Evolutionary conservation across 768 basidiomycete genomes (phyloP), one percentile per base, ranked within the genome.

Genomic region (Pulveroboletus sp.): DNA sequence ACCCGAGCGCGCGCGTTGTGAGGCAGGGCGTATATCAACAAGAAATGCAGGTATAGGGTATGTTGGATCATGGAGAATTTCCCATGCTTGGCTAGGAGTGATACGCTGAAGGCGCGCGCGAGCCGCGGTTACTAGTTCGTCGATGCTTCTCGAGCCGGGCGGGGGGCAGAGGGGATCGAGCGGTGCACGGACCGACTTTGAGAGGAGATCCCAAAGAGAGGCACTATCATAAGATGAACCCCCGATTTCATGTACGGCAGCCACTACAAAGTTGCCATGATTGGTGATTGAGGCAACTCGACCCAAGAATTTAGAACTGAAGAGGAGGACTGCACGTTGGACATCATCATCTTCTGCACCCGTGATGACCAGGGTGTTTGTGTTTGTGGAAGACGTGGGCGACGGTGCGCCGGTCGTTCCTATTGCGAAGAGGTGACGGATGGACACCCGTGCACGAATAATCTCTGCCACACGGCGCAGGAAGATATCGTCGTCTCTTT

Each of bases 1-100:
- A 0, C 89, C 89, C 30, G 77, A 69, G 41, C 62, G 63, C 6
- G 73, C 72, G 14, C 89, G 76, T 63, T 87, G 79, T 6, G 73
- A 75, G 35, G 73, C 77, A 0, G 86, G 78, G 7, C 89, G 81
- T 45, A 90, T 89, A 63, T 90, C 89, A 7, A 91, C 87, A 37
- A 91, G 73, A 47, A 89, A 77, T 1, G 81, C 83, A 1, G 87
- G 86, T 36, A 79, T 80, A 5, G 71, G 73, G 35, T 77, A 72
- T 26, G 73, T 68, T 6, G 75, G 70, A 36, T 78, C 76, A 28
- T 75, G 73, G 6, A 89, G 73, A 57, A 86, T 81, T 1, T 75
- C 73, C 61, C 75, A 79, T 0, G 87, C 86, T 56, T 85, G 73
- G 15, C 58, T 62, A 0, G 86, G 77, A 0, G 77, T 76, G 47